Percentiles rank a stretch among this genome's conserved stretches.
phyloP scores from a whole-genome alignment of 2,329 filamentous ascomycete species.

The Myriangium duriaei region DNA sequence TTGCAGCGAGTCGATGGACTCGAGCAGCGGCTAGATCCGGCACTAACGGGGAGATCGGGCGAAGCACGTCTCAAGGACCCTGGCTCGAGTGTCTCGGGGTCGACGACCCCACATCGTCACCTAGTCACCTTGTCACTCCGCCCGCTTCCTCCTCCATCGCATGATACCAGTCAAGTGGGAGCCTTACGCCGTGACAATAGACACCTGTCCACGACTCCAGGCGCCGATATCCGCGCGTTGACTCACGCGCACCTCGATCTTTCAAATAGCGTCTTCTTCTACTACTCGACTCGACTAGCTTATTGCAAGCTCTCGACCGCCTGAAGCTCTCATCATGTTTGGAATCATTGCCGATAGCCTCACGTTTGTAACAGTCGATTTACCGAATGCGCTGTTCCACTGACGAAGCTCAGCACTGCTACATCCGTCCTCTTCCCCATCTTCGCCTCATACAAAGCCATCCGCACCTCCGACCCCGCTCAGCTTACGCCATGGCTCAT shows the following conservation, averaged over 20 bases:
- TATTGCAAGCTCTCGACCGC: too few species aligned
- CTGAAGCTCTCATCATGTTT: slow-evolving; percentile 56
- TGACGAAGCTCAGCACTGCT: slow-evolving; percentile 50
- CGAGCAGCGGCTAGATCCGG: too few species aligned
- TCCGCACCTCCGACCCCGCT: slow-evolving; percentile 80
- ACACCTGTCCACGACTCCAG: neutral
- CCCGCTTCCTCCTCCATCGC: too few species aligned
- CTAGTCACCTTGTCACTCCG: too few species aligned
- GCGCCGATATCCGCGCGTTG: neutral
- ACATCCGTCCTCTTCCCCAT: slow-evolving; percentile 87
- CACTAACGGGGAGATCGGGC: too few species aligned
- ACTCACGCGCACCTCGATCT: neutral
- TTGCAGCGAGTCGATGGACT: too few species aligned
- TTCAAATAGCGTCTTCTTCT: too few species aligned
- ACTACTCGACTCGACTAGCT: too few species aligned
- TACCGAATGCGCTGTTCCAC: slow-evolving; percentile 13
- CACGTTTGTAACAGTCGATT: slow-evolving; percentile 46
- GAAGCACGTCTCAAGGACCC: too few species aligned
- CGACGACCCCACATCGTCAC: too few species aligned
- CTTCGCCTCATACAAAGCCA: slow-evolving; percentile 95
- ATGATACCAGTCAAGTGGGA: neutral
- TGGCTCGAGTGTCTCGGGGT: too few species aligned
- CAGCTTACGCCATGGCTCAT: slow-evolving; percentile 95
- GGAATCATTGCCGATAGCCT: slow-evolving; percentile 65
- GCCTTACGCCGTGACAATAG: neutral